A percentile compares a stretch with the other conserved stretches of the same genome.
Evolutionary conservation across 805 yeast species (phyloP).

Genomic region (Wickerhamiella dianesei): DNA sequence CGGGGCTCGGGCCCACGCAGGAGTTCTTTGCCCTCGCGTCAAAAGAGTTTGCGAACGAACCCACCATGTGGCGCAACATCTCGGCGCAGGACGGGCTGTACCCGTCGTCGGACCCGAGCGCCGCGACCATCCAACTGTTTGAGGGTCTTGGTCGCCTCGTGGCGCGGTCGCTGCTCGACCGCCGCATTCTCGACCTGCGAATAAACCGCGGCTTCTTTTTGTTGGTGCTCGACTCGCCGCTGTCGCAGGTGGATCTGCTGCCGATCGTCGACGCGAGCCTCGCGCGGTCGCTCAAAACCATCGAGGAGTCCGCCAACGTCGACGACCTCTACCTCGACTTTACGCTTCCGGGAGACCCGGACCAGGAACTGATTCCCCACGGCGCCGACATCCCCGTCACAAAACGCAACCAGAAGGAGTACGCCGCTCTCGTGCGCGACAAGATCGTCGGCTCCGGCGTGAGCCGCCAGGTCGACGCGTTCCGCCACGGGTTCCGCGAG

Average conservation of each 20-base stretch:
- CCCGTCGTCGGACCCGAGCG: constrained; percentile 32
- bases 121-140: constrained; percentile 35
- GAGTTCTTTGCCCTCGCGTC: constrained; percentile 83
- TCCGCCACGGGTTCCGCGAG: constrained; percentile 65
- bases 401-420: constrained; percentile 41
- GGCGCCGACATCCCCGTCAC: constrained; percentile 44
- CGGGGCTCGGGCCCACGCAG: constrained; percentile 91
- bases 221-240: constrained; percentile 30
- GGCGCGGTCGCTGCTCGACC: constrained; percentile 76
- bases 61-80: constrained; percentile 54
- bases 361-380: constrained; percentile 39
- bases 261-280: constrained; percentile 15
- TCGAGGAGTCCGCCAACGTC: constrained; percentile 28
- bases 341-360: constrained; percentile 63
- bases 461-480: constrained; percentile 46
- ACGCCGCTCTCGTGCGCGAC: constrained; percentile 44
- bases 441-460: constrained; percentile 53
- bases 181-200: constrained; percentile 72
- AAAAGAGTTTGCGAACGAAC: constrained; percentile 47
- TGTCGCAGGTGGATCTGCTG: constrained; percentile 5
- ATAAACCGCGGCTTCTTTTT: constrained; percentile 62
- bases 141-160: constrained; percentile 64
- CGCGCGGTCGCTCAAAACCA: constrained; percentile 10
- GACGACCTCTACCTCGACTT: constrained; percentile 49
- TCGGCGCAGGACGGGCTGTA: constrained; percentile 41